These are phyloP conservation scores for Marasmius fiardii DNA, from an alignment of 1,284 basidiomycete genomes.

Conservation along the genomic window DNA sequence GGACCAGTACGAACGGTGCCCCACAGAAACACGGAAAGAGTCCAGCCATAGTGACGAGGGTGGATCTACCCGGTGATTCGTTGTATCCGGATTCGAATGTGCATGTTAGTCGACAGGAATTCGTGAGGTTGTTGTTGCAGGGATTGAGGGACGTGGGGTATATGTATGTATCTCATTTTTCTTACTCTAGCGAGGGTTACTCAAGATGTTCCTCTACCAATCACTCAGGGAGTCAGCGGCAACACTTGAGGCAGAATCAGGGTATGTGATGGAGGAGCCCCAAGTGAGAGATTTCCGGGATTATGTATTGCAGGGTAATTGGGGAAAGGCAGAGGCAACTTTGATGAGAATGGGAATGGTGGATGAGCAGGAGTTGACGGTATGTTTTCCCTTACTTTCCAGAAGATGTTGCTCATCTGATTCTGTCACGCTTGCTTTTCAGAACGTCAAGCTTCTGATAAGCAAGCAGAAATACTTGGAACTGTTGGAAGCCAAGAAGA, in stretches of 20 bases:
- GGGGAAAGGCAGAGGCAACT: constrained; percentile 78
- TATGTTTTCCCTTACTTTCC: constrained; percentile 29
- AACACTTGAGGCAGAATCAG: constrained; percentile 89
- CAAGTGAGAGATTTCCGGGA: constrained; percentile 81
- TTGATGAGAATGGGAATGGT: constrained; percentile 67
- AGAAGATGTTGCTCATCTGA: background rate
- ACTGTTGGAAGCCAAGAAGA: constrained; percentile 81
- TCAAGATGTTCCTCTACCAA: constrained; percentile 13
- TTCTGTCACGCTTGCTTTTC: constrained; percentile 13
- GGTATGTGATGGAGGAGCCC: constrained; percentile 80
- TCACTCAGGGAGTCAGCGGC: constrained; percentile 79
- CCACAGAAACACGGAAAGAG: constrained; percentile 43
- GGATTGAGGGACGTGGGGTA: constrained; percentile 92
- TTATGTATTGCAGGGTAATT: constrained; percentile 80
- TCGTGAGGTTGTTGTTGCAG: constrained; percentile 88
- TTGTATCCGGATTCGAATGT: constrained; percentile 76
- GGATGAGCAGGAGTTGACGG: constrained; percentile 65
- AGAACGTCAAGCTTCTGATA: constrained; percentile 87
- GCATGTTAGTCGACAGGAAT: constrained; percentile 84
- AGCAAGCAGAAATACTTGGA: constrained; percentile 97
- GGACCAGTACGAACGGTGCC: constrained; percentile 31
- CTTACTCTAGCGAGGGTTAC: constrained; percentile 9
- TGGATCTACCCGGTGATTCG: constrained; percentile 64
- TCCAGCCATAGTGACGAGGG: constrained; percentile 35
- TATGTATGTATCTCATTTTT: constrained; percentile 53